Conservation (phyloP, 2,329 filamentous ascomycete species). For the Pseudopithomyces chartarum region DNA sequence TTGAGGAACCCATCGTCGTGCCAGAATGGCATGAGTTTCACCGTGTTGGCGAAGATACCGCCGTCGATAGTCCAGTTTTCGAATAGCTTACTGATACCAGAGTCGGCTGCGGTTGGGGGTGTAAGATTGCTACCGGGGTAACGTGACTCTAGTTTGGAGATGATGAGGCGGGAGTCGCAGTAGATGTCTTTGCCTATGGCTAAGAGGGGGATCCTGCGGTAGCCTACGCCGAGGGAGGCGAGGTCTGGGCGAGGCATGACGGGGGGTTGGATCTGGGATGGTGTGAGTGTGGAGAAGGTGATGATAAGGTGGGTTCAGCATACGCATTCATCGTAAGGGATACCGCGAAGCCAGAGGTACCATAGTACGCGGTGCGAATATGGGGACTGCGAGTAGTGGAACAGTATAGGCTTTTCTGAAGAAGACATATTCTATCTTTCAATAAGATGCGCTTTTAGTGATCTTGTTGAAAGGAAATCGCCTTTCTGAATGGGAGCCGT, state of each 20-base stretch:
- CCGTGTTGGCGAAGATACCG: constrained; percentile 60
- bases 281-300: neutral
- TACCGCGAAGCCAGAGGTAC: constrained; percentile 70
- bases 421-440: constrained; percentile 18
- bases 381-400: constrained; percentile 69
- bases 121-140: constrained; percentile 23
- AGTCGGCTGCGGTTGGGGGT: constrained; percentile 37
- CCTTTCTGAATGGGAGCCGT: no score
- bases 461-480: no score
- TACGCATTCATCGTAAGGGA: constrained; percentile 71
- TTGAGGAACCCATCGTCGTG: constrained; percentile 58
- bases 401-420: constrained; percentile 61
- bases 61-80: constrained; percentile 62
- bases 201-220: constrained; percentile 44
- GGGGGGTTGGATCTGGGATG: constrained; percentile 60
- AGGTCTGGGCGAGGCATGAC: constrained; percentile 39
- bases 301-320: constrained; percentile 30
- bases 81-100: constrained; percentile 60
- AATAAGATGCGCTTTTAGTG: neutral
- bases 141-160: constrained; percentile 32
- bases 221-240: constrained; percentile 38
- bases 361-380: constrained; percentile 67
- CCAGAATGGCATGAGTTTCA: constrained; percentile 62
- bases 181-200: constrained; percentile 39
- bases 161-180: constrained; percentile 38